A percentile compares a stretch with the other conserved stretches of the same genome.
Evolutionary conservation across 2,329 filamentous ascomycete genomes (phyloP).

Genomic region (Curvularia sp.): DNA sequence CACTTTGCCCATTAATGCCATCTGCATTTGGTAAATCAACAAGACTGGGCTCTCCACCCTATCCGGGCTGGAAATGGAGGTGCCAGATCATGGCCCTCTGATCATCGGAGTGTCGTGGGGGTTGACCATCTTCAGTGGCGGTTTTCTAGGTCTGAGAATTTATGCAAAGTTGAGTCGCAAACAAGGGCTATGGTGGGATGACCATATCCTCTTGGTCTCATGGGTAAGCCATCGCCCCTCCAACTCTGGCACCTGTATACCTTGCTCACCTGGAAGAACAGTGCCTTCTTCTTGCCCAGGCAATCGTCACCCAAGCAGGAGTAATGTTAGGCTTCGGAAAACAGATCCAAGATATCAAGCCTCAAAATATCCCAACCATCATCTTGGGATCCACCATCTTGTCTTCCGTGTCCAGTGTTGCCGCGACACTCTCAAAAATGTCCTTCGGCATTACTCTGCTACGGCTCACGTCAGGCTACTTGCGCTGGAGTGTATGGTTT

Average conservation of each 20-base stretch:
- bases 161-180: conserved; percentile 38
- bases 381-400: conserved; percentile 25
- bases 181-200: conserved; percentile 42
- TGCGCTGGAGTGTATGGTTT: conserved; percentile 35
- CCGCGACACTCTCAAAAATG: conserved; percentile 37
- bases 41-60: conserved; percentile 11
- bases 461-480: conserved; percentile 26
- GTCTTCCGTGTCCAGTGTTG: conserved; percentile 37
- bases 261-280: conserved; percentile 16
- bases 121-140: conserved; percentile 30
- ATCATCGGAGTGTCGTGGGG: conserved; percentile 39
- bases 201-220: conserved; percentile 36
- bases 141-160: conserved; percentile 33
- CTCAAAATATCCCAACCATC: conserved; percentile 26
- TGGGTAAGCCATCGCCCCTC: conserved; percentile 26
- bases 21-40: neutral
- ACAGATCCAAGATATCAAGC: conserved; percentile 26
- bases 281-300: conserved; percentile 32
- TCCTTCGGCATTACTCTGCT: conserved; percentile 41
- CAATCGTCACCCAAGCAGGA: conserved; percentile 31
- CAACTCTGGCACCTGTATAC: neutral
- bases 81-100: conserved; percentile 34
- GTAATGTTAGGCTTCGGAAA: conserved; percentile 35
- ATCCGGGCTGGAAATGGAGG: conserved; percentile 16
- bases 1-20: conserved; percentile 5